Evolutionary conservation across 306 rosid species (phyloP).

Genomic region (Elaeagnus macrophylla): DNA sequence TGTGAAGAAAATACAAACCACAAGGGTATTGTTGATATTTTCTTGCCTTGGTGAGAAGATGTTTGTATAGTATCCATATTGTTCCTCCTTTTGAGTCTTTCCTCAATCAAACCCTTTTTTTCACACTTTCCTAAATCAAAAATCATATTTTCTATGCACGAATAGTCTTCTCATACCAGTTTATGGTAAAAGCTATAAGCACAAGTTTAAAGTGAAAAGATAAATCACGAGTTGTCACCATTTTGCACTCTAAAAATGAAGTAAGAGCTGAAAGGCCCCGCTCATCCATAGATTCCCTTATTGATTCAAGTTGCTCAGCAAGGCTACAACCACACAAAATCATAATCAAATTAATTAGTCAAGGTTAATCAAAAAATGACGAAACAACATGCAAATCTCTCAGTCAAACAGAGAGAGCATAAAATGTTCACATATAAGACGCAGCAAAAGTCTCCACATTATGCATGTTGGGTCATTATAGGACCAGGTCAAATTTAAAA

Average conservation of each 20-base stretch:
- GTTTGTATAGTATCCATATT: too few relatives aligned
- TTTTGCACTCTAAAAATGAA: slow-evolving; percentile 68
- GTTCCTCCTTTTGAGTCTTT: too few relatives aligned
- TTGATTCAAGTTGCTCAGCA: slow-evolving; percentile 83
- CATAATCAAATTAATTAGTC: slow-evolving; percentile 9
- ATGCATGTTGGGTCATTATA: too few relatives aligned
- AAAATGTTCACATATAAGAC: neutral
- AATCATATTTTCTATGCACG: too few relatives aligned
- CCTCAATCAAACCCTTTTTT: too few relatives aligned
- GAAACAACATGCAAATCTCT: neutral
- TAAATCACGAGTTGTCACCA: slow-evolving; percentile 32
- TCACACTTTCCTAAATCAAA: too few relatives aligned
- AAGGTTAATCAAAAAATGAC: slow-evolving; percentile 8
- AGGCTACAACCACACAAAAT: slow-evolving; percentile 56
- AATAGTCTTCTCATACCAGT: too few relatives aligned
- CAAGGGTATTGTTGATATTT: too few relatives aligned
- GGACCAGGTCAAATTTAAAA: too few relatives aligned
- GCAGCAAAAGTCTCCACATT: too few relatives aligned
- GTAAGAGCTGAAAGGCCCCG: slow-evolving; percentile 47
- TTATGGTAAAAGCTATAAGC: neutral
- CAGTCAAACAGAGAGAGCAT: neutral
- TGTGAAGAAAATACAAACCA: too few relatives aligned
- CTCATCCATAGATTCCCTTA: slow-evolving; percentile 57
- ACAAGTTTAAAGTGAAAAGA: slow-evolving; percentile 14
- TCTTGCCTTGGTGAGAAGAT: too few relatives aligned